Evolutionary conservation across 805 yeast species (phyloP).

Genomic region (Grigorovia jiainica): DNA sequence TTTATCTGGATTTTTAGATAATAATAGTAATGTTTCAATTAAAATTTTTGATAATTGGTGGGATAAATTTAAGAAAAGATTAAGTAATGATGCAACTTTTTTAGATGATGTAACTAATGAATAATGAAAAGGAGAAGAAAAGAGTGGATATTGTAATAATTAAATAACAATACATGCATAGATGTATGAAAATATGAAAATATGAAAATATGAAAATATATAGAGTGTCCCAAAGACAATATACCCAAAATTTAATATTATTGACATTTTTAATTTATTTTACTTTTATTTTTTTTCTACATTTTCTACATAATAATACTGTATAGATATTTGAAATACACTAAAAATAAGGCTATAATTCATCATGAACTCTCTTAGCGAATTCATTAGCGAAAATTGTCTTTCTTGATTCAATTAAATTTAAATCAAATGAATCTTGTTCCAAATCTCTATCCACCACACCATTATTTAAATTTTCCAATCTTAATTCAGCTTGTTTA

Average conservation of each 20-base stretch:
- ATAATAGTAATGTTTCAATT: constrained; percentile 73
- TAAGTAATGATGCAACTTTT: constrained; percentile 76
- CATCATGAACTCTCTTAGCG: constrained; percentile 38
- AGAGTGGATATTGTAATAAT: too few relatives aligned
- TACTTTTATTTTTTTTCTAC: too few relatives aligned
- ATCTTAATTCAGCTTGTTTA: constrained; percentile 32
- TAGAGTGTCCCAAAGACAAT: too few relatives aligned
- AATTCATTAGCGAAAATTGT: constrained; percentile 68
- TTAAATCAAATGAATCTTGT: constrained; percentile 30
- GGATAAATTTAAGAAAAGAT: constrained; percentile 71
- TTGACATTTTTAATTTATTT: too few relatives aligned
- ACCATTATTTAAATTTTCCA: constrained; percentile 15
- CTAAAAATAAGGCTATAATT: too few relatives aligned
- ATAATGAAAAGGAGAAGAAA: too few relatives aligned
- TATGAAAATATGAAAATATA: too few relatives aligned
- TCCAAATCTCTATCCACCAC: constrained; percentile 25
- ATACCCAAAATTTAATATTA: too few relatives aligned
- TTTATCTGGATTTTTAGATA: constrained; percentile 77
- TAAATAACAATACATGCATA: not conserved
- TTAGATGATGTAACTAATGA: constrained; percentile 40
- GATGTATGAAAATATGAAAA: not conserved
- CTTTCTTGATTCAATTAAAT: constrained; percentile 45
- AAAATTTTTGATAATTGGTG: constrained; percentile 91
- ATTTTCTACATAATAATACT: too few relatives aligned
- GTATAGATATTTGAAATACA: too few relatives aligned